A percentile compares a stretch with the other conserved stretches of the same genome.
These are phyloP conservation scores for Suillus brevipes DNA, from an alignment of 768 basidiomycete species.

Conservation along the genomic window DNA sequence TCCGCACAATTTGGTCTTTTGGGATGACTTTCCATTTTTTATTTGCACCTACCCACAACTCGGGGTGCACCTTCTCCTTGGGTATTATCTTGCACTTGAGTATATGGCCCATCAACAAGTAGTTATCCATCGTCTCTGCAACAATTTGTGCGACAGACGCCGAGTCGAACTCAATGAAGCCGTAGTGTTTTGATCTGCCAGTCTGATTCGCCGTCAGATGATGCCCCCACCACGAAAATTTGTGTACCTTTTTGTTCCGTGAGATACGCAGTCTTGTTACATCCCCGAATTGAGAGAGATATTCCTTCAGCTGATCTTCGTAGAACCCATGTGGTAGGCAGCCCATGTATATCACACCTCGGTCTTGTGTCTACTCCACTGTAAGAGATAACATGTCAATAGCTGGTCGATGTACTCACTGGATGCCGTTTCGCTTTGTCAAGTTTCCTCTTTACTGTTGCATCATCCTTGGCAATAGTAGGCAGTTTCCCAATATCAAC, in stretches of 20 bases:
- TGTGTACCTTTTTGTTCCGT: slow-evolving; percentile 82
- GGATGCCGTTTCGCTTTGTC: slow-evolving; percentile 63
- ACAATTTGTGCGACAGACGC: slow-evolving; percentile 90
- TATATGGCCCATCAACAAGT: slow-evolving; percentile 92
- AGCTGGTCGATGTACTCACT: slow-evolving; percentile 42
- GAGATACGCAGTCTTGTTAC: slow-evolving; percentile 87
- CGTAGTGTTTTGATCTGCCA: slow-evolving; percentile 95
- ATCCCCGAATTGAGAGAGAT: slow-evolving; percentile 94
- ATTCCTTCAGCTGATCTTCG: slow-evolving; percentile 89
- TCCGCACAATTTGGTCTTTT: slow-evolving; percentile 63
- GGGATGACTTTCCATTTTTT: slow-evolving; percentile 86
- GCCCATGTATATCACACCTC: slow-evolving; percentile 86
- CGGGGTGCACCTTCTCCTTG: slow-evolving; percentile 85
- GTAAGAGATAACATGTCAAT: background rate
- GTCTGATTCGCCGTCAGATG: slow-evolving; percentile 54
- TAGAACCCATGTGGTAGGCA: slow-evolving; percentile 97
- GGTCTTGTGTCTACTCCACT: slow-evolving; percentile 46
- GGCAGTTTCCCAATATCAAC: slow-evolving; percentile 78
- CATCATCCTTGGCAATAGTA: slow-evolving; percentile 87
- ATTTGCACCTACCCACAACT: slow-evolving; percentile 97
- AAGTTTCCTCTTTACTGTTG: slow-evolving; percentile 64
- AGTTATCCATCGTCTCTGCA: slow-evolving; percentile 99
- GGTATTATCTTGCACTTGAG: slow-evolving; percentile 89
- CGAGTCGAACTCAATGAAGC: slow-evolving; percentile 92
- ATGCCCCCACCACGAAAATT: background rate